Evolutionary conservation across 176 grass and related monocot genomes (phyloP).

Genomic region (Phoenix dactylifera): DNA sequence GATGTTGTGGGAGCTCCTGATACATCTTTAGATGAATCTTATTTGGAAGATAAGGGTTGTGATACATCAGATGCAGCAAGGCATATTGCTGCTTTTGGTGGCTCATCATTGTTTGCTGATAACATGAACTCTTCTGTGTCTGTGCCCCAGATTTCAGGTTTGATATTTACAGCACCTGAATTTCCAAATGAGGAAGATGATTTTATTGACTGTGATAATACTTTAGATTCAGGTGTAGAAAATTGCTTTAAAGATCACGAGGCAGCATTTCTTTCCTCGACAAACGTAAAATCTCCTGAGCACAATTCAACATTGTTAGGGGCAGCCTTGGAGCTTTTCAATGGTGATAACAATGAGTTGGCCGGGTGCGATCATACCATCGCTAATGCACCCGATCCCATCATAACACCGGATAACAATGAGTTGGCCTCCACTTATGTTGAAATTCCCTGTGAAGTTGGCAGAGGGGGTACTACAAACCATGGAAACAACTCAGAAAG

Average conservation of each 20-base stretch:
- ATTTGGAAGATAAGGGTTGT: conserved; percentile 13
- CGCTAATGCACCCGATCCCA: no score
- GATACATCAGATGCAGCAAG: neutral
- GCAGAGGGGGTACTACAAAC: neutral
- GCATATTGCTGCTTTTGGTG: neutral
- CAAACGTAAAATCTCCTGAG: neutral
- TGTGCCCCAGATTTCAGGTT: conserved; percentile 5
- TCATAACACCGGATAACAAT: neutral
- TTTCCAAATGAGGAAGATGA: neutral
- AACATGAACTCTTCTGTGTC: conserved; percentile 4
- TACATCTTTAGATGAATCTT: conserved; percentile 17
- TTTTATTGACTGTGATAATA: no score
- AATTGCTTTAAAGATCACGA: neutral
- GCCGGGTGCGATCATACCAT: neutral
- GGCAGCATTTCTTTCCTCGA: conserved; percentile 27
- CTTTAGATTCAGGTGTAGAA: no score
- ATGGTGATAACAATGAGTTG: conserved; percentile 7
- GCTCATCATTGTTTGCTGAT: neutral
- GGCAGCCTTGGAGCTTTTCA: conserved; percentile 9
- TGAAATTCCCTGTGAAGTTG: conserved; percentile 12
- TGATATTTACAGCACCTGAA: neutral
- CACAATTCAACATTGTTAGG: conserved; percentile 8
- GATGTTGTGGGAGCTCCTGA: conserved; percentile 18
- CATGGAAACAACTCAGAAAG: conserved; percentile 2
- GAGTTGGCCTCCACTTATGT: conserved; percentile 5